Conservation (phyloP, 495 filamentous ascomycete species). For the Talaromyces thailandensis region DNA sequence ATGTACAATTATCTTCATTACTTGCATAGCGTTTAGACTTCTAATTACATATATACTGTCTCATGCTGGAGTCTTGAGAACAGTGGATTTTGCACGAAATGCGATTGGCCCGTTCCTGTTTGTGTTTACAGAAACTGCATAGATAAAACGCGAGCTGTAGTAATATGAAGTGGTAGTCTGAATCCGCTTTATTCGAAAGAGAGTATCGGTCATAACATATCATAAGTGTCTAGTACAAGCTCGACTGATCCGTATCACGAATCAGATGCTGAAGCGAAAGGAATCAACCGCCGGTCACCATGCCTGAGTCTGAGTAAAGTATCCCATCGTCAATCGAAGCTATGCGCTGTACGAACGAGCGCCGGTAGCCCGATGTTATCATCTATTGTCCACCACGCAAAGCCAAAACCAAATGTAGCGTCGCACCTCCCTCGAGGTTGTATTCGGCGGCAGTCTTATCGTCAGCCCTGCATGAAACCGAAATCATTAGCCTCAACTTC, state of each 20-base stretch:
- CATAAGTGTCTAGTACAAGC: slow-evolving; percentile 4
- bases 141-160: neutral
- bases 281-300: neutral
- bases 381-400: slow-evolving; percentile 59
- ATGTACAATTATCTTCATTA: neutral
- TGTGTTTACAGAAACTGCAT: neutral
- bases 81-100: neutral
- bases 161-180: neutral
- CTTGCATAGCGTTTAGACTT: neutral
- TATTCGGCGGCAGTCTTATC: slow-evolving; percentile 84
- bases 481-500: neutral
- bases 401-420: slow-evolving; percentile 90
- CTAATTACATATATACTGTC: neutral
- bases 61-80: neutral
- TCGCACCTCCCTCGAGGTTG: slow-evolving; percentile 82
- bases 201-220: slow-evolving; percentile 3
- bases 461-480: slow-evolving; percentile 64
- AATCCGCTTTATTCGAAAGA: neutral
- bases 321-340: neutral
- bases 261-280: neutral
- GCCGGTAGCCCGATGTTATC: too few species aligned
- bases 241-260: neutral
- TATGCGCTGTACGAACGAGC: too few species aligned
- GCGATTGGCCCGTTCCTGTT: neutral
- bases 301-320: neutral